These are phyloP conservation scores for Kluyveromyces wickerhamii DNA, from an alignment of 805 yeast genomes.

Conservation along the genomic window DNA sequence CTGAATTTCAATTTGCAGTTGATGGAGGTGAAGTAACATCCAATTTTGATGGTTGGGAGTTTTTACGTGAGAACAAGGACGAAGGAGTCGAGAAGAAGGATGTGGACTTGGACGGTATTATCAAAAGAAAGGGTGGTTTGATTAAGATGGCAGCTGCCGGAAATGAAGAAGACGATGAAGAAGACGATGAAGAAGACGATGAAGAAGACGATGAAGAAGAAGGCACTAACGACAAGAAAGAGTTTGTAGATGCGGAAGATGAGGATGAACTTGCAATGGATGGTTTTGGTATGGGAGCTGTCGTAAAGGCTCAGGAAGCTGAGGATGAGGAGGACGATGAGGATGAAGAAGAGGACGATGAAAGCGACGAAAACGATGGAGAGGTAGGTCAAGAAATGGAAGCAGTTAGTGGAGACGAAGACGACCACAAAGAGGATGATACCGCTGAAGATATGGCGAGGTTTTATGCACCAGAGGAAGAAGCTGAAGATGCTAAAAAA, in stretches of 20 bases:
- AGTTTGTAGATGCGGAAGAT: slow-evolving; percentile 26
- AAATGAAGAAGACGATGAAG: slow-evolving; percentile 31
- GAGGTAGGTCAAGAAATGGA: slow-evolving; percentile 26
- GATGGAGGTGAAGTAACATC: slow-evolving; percentile 46
- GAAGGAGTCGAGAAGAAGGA: slow-evolving; percentile 36
- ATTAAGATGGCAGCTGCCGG: slow-evolving; percentile 44
- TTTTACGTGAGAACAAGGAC: slow-evolving; percentile 37
- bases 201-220: slow-evolving; percentile 33
- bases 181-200: slow-evolving; percentile 38
- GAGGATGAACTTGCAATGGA: slow-evolving; percentile 33
- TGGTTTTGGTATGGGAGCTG: slow-evolving; percentile 34
- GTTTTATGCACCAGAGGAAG: slow-evolving; percentile 57
- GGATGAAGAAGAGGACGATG: slow-evolving; percentile 26
- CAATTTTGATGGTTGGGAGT: slow-evolving; percentile 77
- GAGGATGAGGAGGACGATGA: slow-evolving; percentile 27
- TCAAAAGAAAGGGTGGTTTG: slow-evolving; percentile 79
- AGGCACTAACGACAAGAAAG: slow-evolving; percentile 28
- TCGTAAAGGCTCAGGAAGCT: slow-evolving; percentile 8
- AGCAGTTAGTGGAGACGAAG: slow-evolving; percentile 24
- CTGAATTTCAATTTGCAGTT: slow-evolving; percentile 61
- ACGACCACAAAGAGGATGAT: slow-evolving; percentile 21
- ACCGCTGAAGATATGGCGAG: slow-evolving; percentile 76
- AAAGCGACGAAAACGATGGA: slow-evolving; percentile 17
- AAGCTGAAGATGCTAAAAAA: slow-evolving; percentile 45
- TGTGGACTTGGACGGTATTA: slow-evolving; percentile 82